Conservation (phyloP, 164 flowering plant species). For the Magnolia kwangsiensis region DNA sequence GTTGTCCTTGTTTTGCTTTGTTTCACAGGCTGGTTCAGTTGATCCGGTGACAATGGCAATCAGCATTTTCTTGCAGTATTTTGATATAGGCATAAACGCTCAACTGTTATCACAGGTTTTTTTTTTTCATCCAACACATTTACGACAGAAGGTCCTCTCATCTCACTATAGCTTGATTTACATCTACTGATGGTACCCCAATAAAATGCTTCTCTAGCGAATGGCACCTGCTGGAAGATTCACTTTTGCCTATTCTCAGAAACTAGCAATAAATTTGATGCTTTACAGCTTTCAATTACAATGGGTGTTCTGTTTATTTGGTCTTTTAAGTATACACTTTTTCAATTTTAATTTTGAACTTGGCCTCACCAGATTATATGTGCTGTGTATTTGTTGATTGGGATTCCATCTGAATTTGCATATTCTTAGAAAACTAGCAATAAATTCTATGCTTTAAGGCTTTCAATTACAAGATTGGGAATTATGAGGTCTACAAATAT, state of each 20-base stretch:
- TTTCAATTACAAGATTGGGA: background rate
- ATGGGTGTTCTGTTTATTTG: background rate
- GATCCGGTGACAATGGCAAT: constrained; percentile 93
- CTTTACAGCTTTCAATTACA: background rate
- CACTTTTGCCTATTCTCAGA: background rate
- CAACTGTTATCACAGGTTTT: constrained; percentile 79
- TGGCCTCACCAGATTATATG: no score
- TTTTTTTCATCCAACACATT: background rate
- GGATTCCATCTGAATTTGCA: no score
- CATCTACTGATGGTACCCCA: background rate
- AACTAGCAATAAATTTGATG: background rate
- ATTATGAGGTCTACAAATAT: background rate
- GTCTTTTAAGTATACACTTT: no score
- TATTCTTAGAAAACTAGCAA: no score
- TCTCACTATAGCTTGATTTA: no score
- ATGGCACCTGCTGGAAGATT: background rate
- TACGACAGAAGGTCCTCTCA: background rate
- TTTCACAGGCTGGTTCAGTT: constrained; percentile 80
- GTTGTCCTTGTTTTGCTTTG: constrained; percentile 10
- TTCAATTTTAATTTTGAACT: no score
- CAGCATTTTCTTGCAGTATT: constrained; percentile 82
- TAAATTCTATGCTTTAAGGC: no score
- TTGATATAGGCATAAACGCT: constrained; percentile 92
- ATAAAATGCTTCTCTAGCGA: background rate
- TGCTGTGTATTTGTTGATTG: no score